Percentiles rank a stretch among this genome's conserved stretches.
These are phyloP conservation scores for Lentinula guzmanii DNA, from an alignment of 768 basidiomycete genomes.

Conservation along the genomic window DNA sequence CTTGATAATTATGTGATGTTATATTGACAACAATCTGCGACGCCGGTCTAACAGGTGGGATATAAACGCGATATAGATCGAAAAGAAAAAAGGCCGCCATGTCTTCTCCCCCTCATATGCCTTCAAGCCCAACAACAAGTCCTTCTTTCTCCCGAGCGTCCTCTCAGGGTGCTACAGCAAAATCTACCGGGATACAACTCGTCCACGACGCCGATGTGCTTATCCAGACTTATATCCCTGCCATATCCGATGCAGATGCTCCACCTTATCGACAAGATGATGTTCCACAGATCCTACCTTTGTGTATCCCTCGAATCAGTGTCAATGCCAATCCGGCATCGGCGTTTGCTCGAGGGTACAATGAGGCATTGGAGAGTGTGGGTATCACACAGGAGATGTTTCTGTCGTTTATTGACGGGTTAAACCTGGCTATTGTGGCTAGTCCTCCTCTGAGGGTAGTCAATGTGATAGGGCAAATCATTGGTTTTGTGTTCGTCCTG, in stretches of 20 bases:
- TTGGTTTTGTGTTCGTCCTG: constrained; percentile 17
- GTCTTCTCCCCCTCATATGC: too few species aligned
- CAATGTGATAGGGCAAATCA: constrained; percentile 12
- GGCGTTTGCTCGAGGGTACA: constrained; percentile 17
- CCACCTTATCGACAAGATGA: not conserved
- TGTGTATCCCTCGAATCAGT: constrained; percentile 17
- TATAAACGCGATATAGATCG: too few species aligned
- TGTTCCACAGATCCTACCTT: constrained; percentile 10
- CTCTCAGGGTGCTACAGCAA: not conserved
- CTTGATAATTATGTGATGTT: too few species aligned
- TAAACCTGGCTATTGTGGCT: constrained; percentile 20
- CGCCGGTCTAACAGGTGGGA: too few species aligned
- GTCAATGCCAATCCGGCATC: constrained; percentile 12
- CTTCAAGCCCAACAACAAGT: not conserved
- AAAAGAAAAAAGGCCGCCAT: too few species aligned
- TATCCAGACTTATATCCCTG: constrained; percentile 6
- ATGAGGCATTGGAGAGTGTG: constrained; percentile 9
- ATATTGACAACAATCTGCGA: not conserved
- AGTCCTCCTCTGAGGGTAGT: constrained; percentile 19
- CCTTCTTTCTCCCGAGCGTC: not conserved
- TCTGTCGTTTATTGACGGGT: constrained; percentile 17
- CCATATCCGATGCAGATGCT: not conserved
- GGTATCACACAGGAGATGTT: constrained; percentile 14
- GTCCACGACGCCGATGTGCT: constrained; percentile 5
- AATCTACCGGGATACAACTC: constrained; percentile 1